Evolutionary conservation across 129 eudicot species (phyloP).

Genomic region (Chrysanthemum makinoi): DNA sequence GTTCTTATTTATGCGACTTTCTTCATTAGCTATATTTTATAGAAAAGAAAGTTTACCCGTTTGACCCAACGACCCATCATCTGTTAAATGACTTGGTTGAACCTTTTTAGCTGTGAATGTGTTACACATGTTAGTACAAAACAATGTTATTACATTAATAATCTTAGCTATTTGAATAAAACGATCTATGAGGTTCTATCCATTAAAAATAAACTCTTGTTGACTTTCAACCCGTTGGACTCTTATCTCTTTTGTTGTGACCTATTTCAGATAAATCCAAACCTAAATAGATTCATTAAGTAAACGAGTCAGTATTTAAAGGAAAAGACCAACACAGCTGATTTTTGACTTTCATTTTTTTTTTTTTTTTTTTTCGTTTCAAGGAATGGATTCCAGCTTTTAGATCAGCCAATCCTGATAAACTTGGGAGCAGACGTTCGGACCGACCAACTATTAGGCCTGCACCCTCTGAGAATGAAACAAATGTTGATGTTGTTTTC

Average conservation of each 20-base stretch:
- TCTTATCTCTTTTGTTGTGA: background rate
- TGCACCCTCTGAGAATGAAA: slow-evolving; percentile 35
- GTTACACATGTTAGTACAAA: background rate
- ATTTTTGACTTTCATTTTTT: background rate
- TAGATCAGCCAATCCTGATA: slow-evolving; percentile 71
- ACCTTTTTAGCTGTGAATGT: too few relatives aligned
- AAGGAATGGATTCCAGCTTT: slow-evolving; percentile 84
- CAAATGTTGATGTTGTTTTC: slow-evolving; percentile 25
- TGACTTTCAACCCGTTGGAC: background rate
- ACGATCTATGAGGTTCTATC: background rate
- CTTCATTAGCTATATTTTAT: background rate
- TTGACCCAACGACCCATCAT: background rate
- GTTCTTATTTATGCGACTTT: background rate
- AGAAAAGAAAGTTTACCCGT: background rate
- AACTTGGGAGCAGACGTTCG: slow-evolving; percentile 68
- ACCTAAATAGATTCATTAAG: background rate
- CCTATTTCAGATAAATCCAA: background rate
- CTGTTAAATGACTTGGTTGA: too few relatives aligned
- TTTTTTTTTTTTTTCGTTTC: slow-evolving; percentile 5
- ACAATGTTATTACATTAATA: background rate
- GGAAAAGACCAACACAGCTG: background rate
- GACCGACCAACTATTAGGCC: slow-evolving; percentile 84
- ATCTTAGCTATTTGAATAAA: background rate
- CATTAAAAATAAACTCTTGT: background rate
- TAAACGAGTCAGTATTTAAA: background rate